phyloP scores from a whole-genome alignment of 129 eudicot genomes.

The Apium graveolens region DNA sequence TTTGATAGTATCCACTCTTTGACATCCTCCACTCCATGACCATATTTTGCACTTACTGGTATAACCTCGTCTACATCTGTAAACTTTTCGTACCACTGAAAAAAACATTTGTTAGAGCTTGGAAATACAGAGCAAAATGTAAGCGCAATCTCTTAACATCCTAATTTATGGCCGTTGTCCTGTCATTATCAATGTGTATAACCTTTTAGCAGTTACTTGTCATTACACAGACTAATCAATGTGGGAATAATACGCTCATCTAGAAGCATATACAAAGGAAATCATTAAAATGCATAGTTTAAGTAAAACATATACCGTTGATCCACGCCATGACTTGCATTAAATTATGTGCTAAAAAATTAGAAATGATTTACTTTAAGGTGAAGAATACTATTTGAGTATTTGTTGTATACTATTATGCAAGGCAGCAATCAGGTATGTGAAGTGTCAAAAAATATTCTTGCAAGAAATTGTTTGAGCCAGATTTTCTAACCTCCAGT shows the following conservation, averaged over 20 bases:
- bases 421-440: neutral
- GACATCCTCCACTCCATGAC: conserved; percentile 95
- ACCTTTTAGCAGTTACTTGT: neutral
- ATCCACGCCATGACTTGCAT: neutral
- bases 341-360: neutral
- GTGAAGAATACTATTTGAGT: neutral
- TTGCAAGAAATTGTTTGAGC: neutral
- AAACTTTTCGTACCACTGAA: conserved; percentile 91
- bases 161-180: neutral
- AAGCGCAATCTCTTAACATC: neutral
- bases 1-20: conserved; percentile 95
- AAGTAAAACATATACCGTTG: neutral
- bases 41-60: conserved; percentile 98
- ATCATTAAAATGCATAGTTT: neutral
- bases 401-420: neutral
- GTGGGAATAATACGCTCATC: neutral
- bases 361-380: neutral
- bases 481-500: conserved; percentile 47
- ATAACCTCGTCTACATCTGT: conserved; percentile 93
- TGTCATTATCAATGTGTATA: neutral
- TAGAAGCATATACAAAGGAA: neutral
- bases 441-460: neutral
- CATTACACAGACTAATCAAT: neutral
- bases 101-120: conserved; percentile 12
- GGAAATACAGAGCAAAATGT: conserved; percentile 1